Base-by-base conservation (phyloP, 768 basidiomycete species). In the Tulasnella sp. region DNA sequence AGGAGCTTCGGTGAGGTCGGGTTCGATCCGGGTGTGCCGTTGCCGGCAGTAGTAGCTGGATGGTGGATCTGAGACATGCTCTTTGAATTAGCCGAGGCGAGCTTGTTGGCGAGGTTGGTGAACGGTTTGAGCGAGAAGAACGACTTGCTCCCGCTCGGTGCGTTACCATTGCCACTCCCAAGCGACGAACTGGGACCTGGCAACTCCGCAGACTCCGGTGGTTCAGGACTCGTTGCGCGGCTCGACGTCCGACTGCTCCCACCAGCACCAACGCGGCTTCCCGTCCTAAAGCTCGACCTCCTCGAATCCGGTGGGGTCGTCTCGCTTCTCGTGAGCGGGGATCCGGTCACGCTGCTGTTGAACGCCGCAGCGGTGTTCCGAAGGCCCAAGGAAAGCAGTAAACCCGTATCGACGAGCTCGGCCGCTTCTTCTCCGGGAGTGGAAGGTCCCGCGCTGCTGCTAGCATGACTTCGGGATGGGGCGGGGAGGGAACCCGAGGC, bases 391-490 rank as follows among this genome's bases (percentile, higher is more conserved):
- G 90, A 91, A 19, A 91, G 84, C 71, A 96, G 84, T 3, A 97
- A 86, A 83, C 96, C 95, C 6, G 92, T 92, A 82, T 95, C 93
- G 76, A 94, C 88, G 89, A 91, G 93, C 72, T 93, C 90, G 52
- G 29, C 17, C 5, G 25, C 54, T 14, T 64, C 58, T 11, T 64
- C 58, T 64, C 58, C 58, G 5, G 58, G 58, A n/a, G 58, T 64
- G 11, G 49, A 49, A 19, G 49, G 49, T 1, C 49, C 49, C 29
- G 38, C 67, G 25, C n/a, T n/a, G n/a, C n/a, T n/a, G n/a, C n/a
- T n/a, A n/a, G n/a, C n/a, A n/a, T n/a, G 34, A 68, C 71, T 19
- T 22, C 15, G 17, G 58, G 58, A 25, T 12, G 29, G 14, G n/a
- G 67, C 22, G 34, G 15, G 11, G 17, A 38, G 17, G 74, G 36